These are phyloP conservation scores for Tetragonia tetragonoides DNA, from an alignment of 148 eudicot genomes.

Conservation along the genomic window DNA sequence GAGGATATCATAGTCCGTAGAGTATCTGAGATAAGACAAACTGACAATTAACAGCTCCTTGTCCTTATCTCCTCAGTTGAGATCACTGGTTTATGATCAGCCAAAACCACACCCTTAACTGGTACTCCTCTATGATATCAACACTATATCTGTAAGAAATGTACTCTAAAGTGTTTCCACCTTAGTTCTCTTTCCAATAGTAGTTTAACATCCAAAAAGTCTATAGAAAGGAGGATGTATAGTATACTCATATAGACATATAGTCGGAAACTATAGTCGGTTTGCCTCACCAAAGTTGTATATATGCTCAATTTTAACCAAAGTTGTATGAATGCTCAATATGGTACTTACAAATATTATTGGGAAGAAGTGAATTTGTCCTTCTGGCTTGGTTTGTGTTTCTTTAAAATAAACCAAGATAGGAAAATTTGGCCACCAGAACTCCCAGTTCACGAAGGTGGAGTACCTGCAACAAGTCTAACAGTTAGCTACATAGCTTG, in stretches of 20 bases:
- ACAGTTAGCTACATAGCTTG: not conserved
- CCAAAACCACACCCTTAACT: not conserved
- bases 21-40: not conserved
- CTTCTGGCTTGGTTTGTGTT: conserved; percentile 93
- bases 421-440: conserved; percentile 98
- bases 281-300: not conserved
- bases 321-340: not conserved
- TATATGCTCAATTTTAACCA: not conserved
- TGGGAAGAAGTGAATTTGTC: conserved; percentile 94
- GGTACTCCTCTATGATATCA: not conserved
- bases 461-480: conserved; percentile 59
- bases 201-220: not conserved
- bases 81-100: not conserved
- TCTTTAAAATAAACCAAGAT: conserved; percentile 94
- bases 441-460: conserved; percentile 93
- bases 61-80: not conserved
- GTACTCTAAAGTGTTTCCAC: not conserved
- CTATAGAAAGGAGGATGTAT: too few relatives aligned
- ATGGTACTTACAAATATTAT: conserved; percentile 79
- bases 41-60: not conserved
- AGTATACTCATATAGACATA: too few relatives aligned
- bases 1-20: not conserved
- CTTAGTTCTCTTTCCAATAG: not conserved
- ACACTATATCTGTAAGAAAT: not conserved
- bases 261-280: not conserved